These are phyloP conservation scores for Plantago ovata DNA, from an alignment of 257 asterid genomes.

Conservation along the genomic window DNA sequence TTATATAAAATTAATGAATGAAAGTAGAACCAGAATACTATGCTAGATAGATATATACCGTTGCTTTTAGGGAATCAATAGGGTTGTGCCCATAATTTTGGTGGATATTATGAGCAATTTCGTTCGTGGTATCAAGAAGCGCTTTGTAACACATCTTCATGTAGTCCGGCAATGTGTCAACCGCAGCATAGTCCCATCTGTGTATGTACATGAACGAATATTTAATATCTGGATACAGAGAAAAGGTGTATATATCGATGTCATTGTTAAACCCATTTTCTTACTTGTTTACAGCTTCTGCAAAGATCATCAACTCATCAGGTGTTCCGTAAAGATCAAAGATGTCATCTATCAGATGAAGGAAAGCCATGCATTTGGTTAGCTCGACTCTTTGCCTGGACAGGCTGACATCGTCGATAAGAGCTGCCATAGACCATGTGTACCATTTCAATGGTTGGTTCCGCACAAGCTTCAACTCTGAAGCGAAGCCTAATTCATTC, in stretches of 20 bases:
- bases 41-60: constrained; percentile 8
- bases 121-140: constrained; percentile 34
- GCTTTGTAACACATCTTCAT: constrained; percentile 42
- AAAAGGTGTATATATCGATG: no score
- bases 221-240: neutral
- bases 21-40: no score
- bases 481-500: neutral
- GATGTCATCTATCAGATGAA: constrained; percentile 26
- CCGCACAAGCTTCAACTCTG: constrained; percentile 15
- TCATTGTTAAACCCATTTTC: neutral
- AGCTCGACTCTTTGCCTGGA: constrained; percentile 19
- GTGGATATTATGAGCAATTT: constrained; percentile 21
- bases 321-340: constrained; percentile 25
- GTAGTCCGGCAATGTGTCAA: constrained; percentile 35
- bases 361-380: constrained; percentile 19
- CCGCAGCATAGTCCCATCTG: constrained; percentile 41
- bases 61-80: constrained; percentile 14
- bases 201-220: neutral
- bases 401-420: constrained; percentile 9
- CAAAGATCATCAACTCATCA: constrained; percentile 21
- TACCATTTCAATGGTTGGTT: constrained; percentile 23
- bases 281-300: constrained; percentile 33
- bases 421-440: constrained; percentile 22
- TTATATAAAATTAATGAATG: no score
- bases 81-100: constrained; percentile 35